Base-by-base conservation (phyloP, 352 stramenopile genomes). In the Phytophthora quininea region DNA sequence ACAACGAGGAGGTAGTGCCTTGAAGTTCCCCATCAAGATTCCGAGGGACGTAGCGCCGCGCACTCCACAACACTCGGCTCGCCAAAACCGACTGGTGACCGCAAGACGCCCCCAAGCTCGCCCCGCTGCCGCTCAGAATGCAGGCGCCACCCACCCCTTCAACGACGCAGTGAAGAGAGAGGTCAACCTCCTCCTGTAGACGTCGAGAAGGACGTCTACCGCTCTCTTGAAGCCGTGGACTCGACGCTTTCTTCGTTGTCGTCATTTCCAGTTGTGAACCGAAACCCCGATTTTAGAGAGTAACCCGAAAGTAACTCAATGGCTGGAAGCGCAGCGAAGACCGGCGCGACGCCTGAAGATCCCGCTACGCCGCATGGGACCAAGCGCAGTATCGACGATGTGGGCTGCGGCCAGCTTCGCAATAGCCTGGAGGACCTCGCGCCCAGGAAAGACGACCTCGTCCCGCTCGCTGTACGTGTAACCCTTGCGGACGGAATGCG, bases 1-100 rank as follows among this genome's bases (percentile, higher is more conserved):
- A 92, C 84, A 92, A 92, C 86, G 84, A 81, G 71, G 69, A 91
- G 71, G 80, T 83, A 87, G 82, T 89, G 84, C 74, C 80, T 86
- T 75, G 64, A 87, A 79, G 62, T 80, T 84, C 67, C 77, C 57
- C 82, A 91, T 92, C 82, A 92, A 91, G 84, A 92, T 92, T 88
- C 77, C 69, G 84, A 77, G 64, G 77, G 84, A 91, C 84, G 59
- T 61, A 62, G 50, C 31, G 43, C 63, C 51, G 79, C 19, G 49
- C 62, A 69, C 58, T 45, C 72, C 71, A 64, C 75, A 42, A 65
- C 64, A 64, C 66, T 67, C 75, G 67, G 84, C 76, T 92, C 82
- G 84, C 84, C 84, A 87, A 88, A 90, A 81, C 80, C 82, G 71
- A 75, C 74, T 51, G 82, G 79, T 76, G 69, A 79, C 63, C 74